Percentiles rank a stretch among this genome's conserved stretches.
Evolutionary conservation across 495 filamentous ascomycete genomes (phyloP).

Genomic region (Hypoxylon fragiforme): DNA sequence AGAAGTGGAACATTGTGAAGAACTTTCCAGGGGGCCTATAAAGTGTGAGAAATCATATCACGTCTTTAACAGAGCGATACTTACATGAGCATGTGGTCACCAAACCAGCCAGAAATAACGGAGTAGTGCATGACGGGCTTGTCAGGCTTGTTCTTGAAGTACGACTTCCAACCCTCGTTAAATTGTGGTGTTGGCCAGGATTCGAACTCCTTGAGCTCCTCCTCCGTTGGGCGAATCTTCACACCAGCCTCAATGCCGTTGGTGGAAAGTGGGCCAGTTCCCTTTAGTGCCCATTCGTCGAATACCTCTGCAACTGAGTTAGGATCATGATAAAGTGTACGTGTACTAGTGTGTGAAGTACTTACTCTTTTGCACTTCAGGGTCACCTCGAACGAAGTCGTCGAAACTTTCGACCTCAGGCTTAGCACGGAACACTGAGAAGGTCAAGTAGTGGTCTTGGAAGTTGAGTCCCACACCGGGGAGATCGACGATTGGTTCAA

Average conservation of each 20-base stretch:
- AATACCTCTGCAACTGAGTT: slow-evolving; percentile 50
- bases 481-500: slow-evolving; percentile 74
- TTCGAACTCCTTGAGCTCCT: slow-evolving; percentile 70
- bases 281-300: slow-evolving; percentile 78
- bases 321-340: slow-evolving; percentile 1
- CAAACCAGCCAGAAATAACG: slow-evolving; percentile 67
- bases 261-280: slow-evolving; percentile 77
- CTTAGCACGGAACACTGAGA: slow-evolving; percentile 74
- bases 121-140: slow-evolving; percentile 87
- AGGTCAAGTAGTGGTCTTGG: slow-evolving; percentile 85
- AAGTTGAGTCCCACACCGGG: slow-evolving; percentile 82
- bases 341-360: neutral
- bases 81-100: slow-evolving; percentile 70
- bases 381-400: slow-evolving; percentile 76
- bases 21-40: slow-evolving; percentile 70
- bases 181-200: slow-evolving; percentile 70
- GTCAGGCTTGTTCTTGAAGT: slow-evolving; percentile 84
- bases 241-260: slow-evolving; percentile 86
- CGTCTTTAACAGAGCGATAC: neutral
- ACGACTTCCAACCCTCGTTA: slow-evolving; percentile 70
- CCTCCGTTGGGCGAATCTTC: slow-evolving; percentile 72
- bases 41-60: neutral
- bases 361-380: slow-evolving; percentile 65
- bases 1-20: slow-evolving; percentile 87
- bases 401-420: slow-evolving; percentile 78